Percentiles rank a stretch among this genome's conserved stretches.
Evolutionary conservation across 306 rosid genomes (phyloP).

Genomic region (Prunus salicina): DNA sequence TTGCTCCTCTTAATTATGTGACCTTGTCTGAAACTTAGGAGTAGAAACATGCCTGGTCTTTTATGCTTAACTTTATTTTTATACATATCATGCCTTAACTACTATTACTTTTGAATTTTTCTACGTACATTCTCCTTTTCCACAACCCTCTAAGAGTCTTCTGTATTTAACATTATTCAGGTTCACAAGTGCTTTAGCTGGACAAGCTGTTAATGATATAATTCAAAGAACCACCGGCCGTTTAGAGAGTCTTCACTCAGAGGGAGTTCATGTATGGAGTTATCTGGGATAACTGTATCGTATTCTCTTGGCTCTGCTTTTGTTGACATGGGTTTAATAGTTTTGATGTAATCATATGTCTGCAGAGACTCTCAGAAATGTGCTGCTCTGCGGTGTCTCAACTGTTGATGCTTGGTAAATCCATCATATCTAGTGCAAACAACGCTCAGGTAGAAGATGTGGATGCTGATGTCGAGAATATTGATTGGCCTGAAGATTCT

Average conservation of each 20-base stretch:
- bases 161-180: constrained; percentile 45
- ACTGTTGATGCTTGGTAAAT: constrained; percentile 69
- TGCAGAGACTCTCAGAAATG: constrained; percentile 95
- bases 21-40: background rate
- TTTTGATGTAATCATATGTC: constrained; percentile 19
- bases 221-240: constrained; percentile 78
- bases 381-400: constrained; percentile 90
- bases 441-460: constrained; percentile 51
- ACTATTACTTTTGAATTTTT: background rate
- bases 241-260: constrained; percentile 88
- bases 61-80: background rate
- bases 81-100: background rate
- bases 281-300: constrained; percentile 10
- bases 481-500: constrained; percentile 92
- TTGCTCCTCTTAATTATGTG: background rate
- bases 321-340: background rate
- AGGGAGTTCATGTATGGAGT: constrained; percentile 89
- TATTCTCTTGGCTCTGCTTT: background rate
- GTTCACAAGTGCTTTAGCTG: constrained; percentile 71
- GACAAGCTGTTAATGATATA: constrained; percentile 72
- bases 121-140: background rate
- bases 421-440: constrained; percentile 70
- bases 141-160: background rate
- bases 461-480: constrained; percentile 41
- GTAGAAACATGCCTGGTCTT: background rate